Evolutionary conservation across 306 rosid species (phyloP).

Genomic region (Herpetospermum pedunculosum): DNA sequence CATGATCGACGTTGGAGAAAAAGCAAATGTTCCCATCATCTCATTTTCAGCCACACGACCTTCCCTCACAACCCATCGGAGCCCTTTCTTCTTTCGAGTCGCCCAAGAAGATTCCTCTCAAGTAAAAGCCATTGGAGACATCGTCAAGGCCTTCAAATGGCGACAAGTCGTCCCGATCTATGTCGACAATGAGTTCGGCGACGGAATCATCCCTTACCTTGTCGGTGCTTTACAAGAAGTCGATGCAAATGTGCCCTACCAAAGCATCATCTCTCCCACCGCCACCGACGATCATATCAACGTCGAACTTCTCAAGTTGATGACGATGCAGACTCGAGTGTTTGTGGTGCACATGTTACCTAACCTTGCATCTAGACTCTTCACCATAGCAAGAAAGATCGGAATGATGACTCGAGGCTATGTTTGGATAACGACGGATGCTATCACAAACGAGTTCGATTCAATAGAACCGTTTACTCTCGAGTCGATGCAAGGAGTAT

Average conservation of each 20-base stretch:
- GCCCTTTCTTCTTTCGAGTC: constrained; percentile 16
- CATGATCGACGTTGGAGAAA: constrained; percentile 13
- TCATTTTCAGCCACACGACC: constrained; percentile 24
- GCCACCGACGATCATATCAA: constrained; percentile 13
- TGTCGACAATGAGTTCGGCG: constrained; percentile 6
- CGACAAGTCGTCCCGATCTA: constrained; percentile 24
- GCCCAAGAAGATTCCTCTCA: constrained; percentile 19
- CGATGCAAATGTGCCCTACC: constrained; percentile 16
- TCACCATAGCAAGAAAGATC: neutral
- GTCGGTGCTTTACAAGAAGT: constrained; percentile 17
- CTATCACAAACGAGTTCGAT: neutral
- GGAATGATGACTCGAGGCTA: constrained; percentile 13
- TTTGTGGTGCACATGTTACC: constrained; percentile 7
- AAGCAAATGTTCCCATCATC: constrained; percentile 25
- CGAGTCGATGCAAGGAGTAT: neutral
- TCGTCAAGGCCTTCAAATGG: constrained; percentile 28
- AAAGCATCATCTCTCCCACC: constrained; percentile 4
- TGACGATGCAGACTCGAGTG: constrained; percentile 13
- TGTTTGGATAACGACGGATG: constrained; percentile 10
- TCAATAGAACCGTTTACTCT: neutral
- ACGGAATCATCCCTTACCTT: constrained; percentile 15
- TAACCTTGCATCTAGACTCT: neutral
- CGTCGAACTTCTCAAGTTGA: constrained; percentile 17
- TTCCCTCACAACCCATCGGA: constrained; percentile 13
- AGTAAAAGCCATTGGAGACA: constrained; percentile 14